Evolutionary conservation across 2,329 filamentous ascomycete genomes (phyloP), one percentile per base, ranked within the genome.

Genomic region (Fusarium sp.): DNA sequence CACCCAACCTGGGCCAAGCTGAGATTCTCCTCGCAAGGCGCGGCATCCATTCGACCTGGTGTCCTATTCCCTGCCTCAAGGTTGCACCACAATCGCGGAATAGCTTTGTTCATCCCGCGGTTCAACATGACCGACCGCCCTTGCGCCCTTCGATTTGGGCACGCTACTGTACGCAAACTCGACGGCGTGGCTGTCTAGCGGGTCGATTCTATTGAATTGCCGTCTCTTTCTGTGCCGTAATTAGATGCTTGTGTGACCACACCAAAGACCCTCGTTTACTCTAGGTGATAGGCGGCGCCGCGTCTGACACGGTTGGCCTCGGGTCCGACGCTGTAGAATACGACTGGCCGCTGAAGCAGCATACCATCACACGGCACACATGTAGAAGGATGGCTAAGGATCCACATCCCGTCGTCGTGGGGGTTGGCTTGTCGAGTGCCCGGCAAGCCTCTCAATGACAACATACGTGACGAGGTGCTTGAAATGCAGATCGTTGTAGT

Each of bases 201-300:
- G 41, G 62, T 53, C 51, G 67, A 70, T 67, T 54, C 54, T n/a
- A 63, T 50, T 46, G 55, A 54, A 41, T 41, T 70, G 51, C 66
- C 66, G 57, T 34, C 28, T 16, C 60, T 23, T 46, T 30, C 12
- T 43, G 39, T 48, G 28, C 13, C 53, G 16, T 18, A 41, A 44
- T 48, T 44, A 18, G 41, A 11, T 39, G 41, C 18, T 23, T 37
- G 44, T 48, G 47, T 54, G 34, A 54, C 52, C 31, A 37, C 27
- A 50, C 36, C 47, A 37, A 39, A 52, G 30, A 40, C 27, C 37
- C 48, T 66, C 46, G 44, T 51, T 47, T 54, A 55, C 61, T 56
- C 43, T 44, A 34, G 56, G 50, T 59, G 58, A 28, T 27, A 27
- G 50, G 43, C 51, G 43, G 18, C 55, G 54, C 48, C 30, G 23